A percentile compares a stretch with the other conserved stretches of the same genome.
Conservation (phyloP, 148 eudicot genomes). For the Agrostemma githago region DNA sequence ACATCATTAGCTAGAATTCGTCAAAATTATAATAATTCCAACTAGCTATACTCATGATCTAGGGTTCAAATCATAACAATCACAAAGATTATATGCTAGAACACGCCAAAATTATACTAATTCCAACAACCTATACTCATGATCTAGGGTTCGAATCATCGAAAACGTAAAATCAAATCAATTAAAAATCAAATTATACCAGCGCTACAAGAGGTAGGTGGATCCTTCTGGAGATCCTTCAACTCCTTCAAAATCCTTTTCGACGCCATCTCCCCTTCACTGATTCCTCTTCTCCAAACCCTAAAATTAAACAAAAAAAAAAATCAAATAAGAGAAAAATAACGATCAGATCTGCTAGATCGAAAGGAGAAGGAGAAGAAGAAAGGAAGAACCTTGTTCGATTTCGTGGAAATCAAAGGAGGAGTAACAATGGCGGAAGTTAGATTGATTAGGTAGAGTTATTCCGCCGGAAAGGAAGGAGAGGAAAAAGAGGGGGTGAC, state of each 20-base stretch:
- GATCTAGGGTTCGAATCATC: background rate
- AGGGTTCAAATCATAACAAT: too few species aligned
- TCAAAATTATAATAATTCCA: too few species aligned
- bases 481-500: background rate
- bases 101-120: too few species aligned
- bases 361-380: background rate
- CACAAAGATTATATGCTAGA: too few species aligned
- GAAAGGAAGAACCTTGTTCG: background rate
- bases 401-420: background rate
- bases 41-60: too few species aligned
- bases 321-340: constrained; percentile 4
- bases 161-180: background rate
- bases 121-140: too few species aligned
- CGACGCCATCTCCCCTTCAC: constrained; percentile 24
- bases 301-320: background rate
- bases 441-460: background rate
- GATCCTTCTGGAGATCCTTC: constrained; percentile 39
- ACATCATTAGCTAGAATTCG: too few species aligned
- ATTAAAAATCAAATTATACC: constrained; percentile 16
- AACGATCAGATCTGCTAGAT: constrained; percentile 19
- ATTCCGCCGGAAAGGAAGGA: constrained; percentile 4
- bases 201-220: constrained; percentile 38
- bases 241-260: constrained; percentile 37
- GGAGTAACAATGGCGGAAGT: background rate
- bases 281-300: background rate